Conservation (phyloP, 2,329 filamentous ascomycete species). For the Simplicillium sp. region DNA sequence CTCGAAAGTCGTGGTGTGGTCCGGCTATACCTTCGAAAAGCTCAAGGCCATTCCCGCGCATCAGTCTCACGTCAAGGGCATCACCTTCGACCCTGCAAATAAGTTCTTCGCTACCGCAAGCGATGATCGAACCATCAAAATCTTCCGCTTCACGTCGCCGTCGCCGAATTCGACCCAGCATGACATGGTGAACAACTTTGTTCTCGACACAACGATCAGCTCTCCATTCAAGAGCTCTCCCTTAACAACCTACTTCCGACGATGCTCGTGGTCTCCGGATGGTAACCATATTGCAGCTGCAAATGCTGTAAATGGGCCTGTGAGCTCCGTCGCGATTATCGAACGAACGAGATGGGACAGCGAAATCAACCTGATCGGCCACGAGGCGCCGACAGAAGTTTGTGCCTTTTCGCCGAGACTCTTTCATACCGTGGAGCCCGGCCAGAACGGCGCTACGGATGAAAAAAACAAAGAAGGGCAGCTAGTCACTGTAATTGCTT, state of each 20-base stretch:
- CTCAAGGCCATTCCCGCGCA: conserved; percentile 88
- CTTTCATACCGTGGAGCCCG: conserved; percentile 65
- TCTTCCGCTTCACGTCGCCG: conserved; percentile 89
- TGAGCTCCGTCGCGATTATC: conserved; percentile 94
- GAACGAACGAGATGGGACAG: conserved; percentile 88
- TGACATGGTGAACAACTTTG: conserved; percentile 95
- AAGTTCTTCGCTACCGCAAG: conserved; percentile 98
- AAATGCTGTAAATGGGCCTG: conserved; percentile 93
- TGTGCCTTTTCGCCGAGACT: conserved; percentile 92
- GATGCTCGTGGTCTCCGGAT: conserved; percentile 96
- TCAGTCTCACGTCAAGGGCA: conserved; percentile 96
- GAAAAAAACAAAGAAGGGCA: conserved; percentile 22
- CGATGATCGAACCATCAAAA: conserved; percentile 92
- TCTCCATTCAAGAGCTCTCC: conserved; percentile 84
- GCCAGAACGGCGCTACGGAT: conserved; percentile 38
- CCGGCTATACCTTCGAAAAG: conserved; percentile 95
- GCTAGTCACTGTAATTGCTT: conserved; percentile 87
- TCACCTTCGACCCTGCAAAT: conserved; percentile 96
- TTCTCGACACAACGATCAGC: conserved; percentile 84
- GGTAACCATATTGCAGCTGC: conserved; percentile 94
- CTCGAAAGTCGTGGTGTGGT: conserved; percentile 98
- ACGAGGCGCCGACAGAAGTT: conserved; percentile 94
- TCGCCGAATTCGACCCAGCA: conserved; percentile 85
- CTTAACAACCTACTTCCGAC: conserved; percentile 89
- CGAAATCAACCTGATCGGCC: conserved; percentile 93